Conservation (phyloP, 2,329 filamentous ascomycete species). For the Cladosporium oxysporum region DNA sequence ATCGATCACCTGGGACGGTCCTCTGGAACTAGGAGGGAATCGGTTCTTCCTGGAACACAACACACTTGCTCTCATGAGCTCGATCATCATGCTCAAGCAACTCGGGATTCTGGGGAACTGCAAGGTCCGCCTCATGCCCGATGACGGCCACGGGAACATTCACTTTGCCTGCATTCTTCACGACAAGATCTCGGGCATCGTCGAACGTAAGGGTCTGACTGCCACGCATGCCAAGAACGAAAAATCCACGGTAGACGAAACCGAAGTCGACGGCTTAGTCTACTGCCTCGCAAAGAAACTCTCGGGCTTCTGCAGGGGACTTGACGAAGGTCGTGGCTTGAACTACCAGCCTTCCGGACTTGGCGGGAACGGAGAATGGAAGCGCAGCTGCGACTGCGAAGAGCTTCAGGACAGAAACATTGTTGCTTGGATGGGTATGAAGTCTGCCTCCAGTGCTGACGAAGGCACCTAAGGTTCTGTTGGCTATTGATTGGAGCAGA, state of each 20-base stretch:
- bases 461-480: neutral
- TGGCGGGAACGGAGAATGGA: neutral
- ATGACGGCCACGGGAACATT: neutral
- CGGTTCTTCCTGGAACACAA: neutral
- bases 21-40: too few species aligned
- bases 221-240: neutral
- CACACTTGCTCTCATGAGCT: neutral
- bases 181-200: neutral
- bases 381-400: neutral
- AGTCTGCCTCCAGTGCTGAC: neutral
- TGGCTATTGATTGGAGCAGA: neutral
- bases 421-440: neutral
- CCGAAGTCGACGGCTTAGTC: neutral
- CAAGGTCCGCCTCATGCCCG: neutral
- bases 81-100: neutral
- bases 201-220: neutral
- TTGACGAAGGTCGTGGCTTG: neutral
- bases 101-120: neutral
- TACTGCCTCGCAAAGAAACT: neutral
- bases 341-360: neutral
- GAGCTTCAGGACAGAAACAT: neutral
- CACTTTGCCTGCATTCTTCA: neutral
- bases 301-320: neutral
- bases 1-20: neutral
- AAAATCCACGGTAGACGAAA: neutral